phyloP scores from a whole-genome alignment of 2,329 filamentous ascomycete species.

The Pyricularia pennisetigena region DNA sequence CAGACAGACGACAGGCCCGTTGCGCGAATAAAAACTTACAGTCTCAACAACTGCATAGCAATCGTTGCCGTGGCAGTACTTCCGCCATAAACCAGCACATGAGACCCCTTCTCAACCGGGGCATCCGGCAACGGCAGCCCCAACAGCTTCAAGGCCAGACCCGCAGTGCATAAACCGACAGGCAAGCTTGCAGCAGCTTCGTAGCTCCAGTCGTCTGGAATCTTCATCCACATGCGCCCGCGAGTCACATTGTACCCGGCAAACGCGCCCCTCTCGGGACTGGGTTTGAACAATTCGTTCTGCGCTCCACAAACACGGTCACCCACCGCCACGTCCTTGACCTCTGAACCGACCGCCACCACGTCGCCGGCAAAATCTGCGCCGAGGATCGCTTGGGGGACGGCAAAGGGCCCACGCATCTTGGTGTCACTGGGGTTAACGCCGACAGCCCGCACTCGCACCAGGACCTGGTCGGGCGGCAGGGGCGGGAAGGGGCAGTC shows the following conservation, averaged over 20 bases:
- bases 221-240: slow-evolving; percentile 7
- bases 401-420: slow-evolving; percentile 14
- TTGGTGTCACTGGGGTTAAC: slow-evolving; percentile 22
- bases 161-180: slow-evolving; percentile 10
- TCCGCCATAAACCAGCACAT: slow-evolving; percentile 27
- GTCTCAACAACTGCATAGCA: slow-evolving; percentile 25
- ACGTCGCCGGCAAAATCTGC: slow-evolving; percentile 19
- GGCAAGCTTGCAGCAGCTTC: slow-evolving; percentile 10
- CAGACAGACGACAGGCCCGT: too few relatives aligned
- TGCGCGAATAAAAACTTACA: too few relatives aligned
- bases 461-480: neutral
- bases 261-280: slow-evolving; percentile 13
- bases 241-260: slow-evolving; percentile 12
- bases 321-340: slow-evolving; percentile 5
- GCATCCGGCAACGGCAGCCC: slow-evolving; percentile 2
- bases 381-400: slow-evolving; percentile 13
- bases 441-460: slow-evolving; percentile 13
- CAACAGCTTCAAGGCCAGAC: slow-evolving; percentile 8
- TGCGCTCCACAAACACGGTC: slow-evolving; percentile 12
- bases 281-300: slow-evolving; percentile 7
- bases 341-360: slow-evolving; percentile 13
- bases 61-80: slow-evolving; percentile 24
- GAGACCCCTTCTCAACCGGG: neutral
- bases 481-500: neutral
- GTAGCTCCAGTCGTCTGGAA: slow-evolving; percentile 6